Base-by-base conservation (phyloP, 177 flowering plant genomes). In the Vitis hybrid region DNA sequence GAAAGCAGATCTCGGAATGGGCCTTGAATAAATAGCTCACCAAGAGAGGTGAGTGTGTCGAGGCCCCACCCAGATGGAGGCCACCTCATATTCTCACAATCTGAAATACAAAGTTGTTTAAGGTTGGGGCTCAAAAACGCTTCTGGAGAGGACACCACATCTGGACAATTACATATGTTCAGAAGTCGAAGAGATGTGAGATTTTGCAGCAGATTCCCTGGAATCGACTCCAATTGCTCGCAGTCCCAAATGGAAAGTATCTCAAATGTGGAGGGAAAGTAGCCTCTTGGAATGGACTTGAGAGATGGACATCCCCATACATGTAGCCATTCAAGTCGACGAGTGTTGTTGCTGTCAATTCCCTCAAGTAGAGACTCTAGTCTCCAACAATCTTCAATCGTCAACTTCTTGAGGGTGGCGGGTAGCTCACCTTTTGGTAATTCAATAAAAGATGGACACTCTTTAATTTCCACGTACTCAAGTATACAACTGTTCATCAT, bases 361-460 rank as follows among this genome's bases (percentile, higher is more conserved):
- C 64, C 64, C 32, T 61, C 64, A 32, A 40, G 64, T 15, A 61
- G 32, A 11, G 64, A 61, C 64, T 14, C n/a, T 3, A 61, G 15
- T 23, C 23, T 61, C 17, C 4, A 13, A 26, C 64, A 61, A 61
- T 61, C 23, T 3, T 8, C 10, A 30, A 61, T 61, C 40, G 12
- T 34, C 15, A 61, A 40, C 18, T 13, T 61, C 14, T 7, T 30
- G 15, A 30, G 3, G 40, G 67, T 50, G 32, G 54, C 15, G 13
- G 11, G 21, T 18, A 17, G 30, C 4, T 17, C 5, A 10, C 67
- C 34, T 61, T 30, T n/a, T 30, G 64, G 49, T 3, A 50, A 18
- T 54, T n/a, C 18, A 55, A 64, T 49, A 30, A 64, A 55, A 10
- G 67, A 49, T 49, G 52, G 19, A 17, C 67, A 64, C 19, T 26